Evolutionary conservation across 1,284 basidiomycete species (phyloP).

Genomic region (Papiliotrema laurentii): DNA sequence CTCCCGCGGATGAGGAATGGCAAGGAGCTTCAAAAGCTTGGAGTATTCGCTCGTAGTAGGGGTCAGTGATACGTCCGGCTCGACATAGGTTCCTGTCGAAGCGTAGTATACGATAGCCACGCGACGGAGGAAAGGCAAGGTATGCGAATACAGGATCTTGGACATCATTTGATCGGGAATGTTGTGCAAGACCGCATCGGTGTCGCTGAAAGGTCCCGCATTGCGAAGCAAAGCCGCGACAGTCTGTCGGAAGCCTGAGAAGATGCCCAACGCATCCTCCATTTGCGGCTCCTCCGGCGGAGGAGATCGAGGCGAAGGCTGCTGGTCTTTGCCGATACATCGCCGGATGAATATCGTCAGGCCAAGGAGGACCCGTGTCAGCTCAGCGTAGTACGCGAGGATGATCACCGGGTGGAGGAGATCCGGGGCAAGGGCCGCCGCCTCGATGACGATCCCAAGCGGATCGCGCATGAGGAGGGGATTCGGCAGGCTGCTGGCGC

Average conservation of each 20-base stretch:
- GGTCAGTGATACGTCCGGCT: slow-evolving; percentile 56
- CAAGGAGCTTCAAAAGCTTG: slow-evolving; percentile 69
- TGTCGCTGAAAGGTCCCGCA: slow-evolving; percentile 38
- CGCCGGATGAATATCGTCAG: slow-evolving; percentile 52
- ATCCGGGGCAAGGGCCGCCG: slow-evolving; percentile 80
- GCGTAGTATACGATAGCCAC: slow-evolving; percentile 81
- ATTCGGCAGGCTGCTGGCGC: slow-evolving; percentile 68
- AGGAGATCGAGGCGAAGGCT: slow-evolving; percentile 47
- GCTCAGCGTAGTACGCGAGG: slow-evolving; percentile 79
- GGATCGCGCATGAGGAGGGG: slow-evolving; percentile 82
- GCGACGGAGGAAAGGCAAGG: slow-evolving; percentile 87
- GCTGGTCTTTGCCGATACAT: slow-evolving; percentile 34
- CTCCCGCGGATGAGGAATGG: slow-evolving; percentile 69
- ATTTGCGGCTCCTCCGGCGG: slow-evolving; percentile 28
- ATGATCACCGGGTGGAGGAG: slow-evolving; percentile 78
- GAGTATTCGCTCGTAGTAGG: slow-evolving; percentile 59
- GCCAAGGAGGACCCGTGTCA: slow-evolving; percentile 77
- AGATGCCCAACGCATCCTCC: slow-evolving; percentile 30
- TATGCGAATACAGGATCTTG: slow-evolving; percentile 82
- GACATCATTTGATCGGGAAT: slow-evolving; percentile 56
- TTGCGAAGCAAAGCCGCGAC: slow-evolving; percentile 48
- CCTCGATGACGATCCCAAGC: slow-evolving; percentile 78
- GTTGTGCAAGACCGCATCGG: slow-evolving; percentile 31
- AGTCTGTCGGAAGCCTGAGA: slow-evolving; percentile 31
- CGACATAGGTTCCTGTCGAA: slow-evolving; percentile 55